phyloP scores from a whole-genome alignment of 352 stramenopile species.

The Blastocystis hominis region DNA sequence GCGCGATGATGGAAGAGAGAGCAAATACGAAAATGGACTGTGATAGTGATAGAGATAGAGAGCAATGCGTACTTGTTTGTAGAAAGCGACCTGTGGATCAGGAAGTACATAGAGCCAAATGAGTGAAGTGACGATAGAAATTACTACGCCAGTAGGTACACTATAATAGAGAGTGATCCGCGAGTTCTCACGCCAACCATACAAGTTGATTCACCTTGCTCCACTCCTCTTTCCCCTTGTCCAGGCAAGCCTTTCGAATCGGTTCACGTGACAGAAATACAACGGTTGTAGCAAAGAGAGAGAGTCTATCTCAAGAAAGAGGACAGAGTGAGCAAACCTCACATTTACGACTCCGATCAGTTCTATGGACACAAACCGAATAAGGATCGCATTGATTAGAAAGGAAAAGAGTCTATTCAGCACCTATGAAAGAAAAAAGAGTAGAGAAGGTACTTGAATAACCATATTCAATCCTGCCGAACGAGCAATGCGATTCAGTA shows the following conservation, averaged over 20 bases:
- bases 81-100: conserved; percentile 10
- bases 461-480: conserved; percentile 38
- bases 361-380: conserved; percentile 16
- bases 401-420: conserved; percentile 21
- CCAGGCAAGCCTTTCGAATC: conserved; percentile 49
- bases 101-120: conserved; percentile 39
- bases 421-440: not conserved
- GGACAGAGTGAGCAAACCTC: not conserved
- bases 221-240: conserved; percentile 7
- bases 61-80: not conserved
- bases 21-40: conserved; percentile 16
- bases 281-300: conserved; percentile 2
- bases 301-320: not conserved
- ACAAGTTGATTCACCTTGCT: not conserved
- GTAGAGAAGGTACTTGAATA: not conserved
- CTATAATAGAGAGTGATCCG: not conserved
- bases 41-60: not conserved
- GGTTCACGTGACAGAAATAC: conserved; percentile 44
- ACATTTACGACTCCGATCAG: conserved; percentile 36
- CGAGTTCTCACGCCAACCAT: not conserved
- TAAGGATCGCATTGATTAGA: conserved; percentile 17
- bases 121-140: not conserved
- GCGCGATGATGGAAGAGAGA: not conserved
- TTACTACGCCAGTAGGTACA: conserved; percentile 3
- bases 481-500: conserved; percentile 2